These are phyloP conservation scores for Wickerhamiella alocasiicola DNA, from an alignment of 805 yeast species.

Conservation along the genomic window DNA sequence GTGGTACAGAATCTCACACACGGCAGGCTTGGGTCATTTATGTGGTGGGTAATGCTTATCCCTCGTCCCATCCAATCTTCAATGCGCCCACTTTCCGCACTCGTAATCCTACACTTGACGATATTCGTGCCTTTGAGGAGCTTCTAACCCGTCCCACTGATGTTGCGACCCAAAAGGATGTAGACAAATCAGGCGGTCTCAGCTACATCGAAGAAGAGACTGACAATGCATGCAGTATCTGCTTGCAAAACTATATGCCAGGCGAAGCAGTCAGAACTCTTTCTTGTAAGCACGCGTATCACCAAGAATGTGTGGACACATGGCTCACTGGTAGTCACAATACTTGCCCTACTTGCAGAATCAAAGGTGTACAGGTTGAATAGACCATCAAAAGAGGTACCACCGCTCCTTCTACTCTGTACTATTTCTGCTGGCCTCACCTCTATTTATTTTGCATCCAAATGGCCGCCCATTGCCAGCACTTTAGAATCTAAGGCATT, in stretches of 20 bases:
- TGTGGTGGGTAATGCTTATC: slow-evolving; percentile 46
- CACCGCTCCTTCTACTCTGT: not conserved
- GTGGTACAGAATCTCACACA: not conserved
- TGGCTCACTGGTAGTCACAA: slow-evolving; percentile 44
- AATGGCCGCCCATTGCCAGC: no score
- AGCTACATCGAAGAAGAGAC: not conserved
- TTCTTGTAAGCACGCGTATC: slow-evolving; percentile 41
- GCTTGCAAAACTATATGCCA: slow-evolving; percentile 37
- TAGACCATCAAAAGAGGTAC: not conserved
- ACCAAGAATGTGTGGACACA: slow-evolving; percentile 43
- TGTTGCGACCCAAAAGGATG: slow-evolving; percentile 33
- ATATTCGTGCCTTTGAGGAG: slow-evolving; percentile 35
- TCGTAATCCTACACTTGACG: slow-evolving; percentile 41
- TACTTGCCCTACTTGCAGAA: slow-evolving; percentile 46
- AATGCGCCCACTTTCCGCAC: slow-evolving; percentile 37
- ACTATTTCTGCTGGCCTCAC: not conserved
- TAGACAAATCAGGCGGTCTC: slow-evolving; percentile 31
- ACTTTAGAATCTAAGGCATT: no score
- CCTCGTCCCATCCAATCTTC: slow-evolving; percentile 36
- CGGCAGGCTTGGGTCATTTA: slow-evolving; percentile 41
- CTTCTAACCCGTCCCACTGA: slow-evolving; percentile 38
- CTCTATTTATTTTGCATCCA: not conserved
- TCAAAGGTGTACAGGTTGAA: no score
- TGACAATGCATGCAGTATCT: slow-evolving; percentile 29
- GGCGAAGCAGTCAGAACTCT: slow-evolving; percentile 39